Conservation (phyloP, 345 rosid genomes). For the Eucalyptus tenuipes region DNA sequence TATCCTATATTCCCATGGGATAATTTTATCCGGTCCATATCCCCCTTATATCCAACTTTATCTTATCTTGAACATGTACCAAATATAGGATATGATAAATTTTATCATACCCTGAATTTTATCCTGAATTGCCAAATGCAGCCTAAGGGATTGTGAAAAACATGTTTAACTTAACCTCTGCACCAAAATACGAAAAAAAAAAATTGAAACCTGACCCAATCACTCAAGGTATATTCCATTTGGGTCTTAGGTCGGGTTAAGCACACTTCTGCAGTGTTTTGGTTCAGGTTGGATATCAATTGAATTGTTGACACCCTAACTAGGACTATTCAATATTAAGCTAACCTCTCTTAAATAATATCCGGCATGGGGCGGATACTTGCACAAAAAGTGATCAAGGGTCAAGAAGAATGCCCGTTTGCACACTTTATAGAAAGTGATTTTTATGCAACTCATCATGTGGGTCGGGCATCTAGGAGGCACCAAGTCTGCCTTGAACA, state of each 20-base stretch:
- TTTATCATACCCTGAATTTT: accelerated
- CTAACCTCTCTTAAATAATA: neutral
- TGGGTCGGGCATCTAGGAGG: too few relatives aligned
- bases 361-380: accelerated
- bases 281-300: accelerated
- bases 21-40: accelerated
- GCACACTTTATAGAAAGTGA: neutral
- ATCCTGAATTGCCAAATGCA: accelerated
- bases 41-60: accelerated
- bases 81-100: accelerated
- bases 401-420: neutral
- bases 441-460: too few relatives aligned
- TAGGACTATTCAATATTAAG: neutral
- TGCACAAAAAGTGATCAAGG: neutral
- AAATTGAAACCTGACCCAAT: accelerated
- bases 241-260: accelerated
- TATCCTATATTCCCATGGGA: accelerated
- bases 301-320: too few relatives aligned
- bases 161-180: too few relatives aligned
- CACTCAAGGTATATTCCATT: accelerated
- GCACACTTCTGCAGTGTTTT: too few relatives aligned
- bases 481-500: accelerated
- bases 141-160: too few relatives aligned
- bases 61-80: accelerated
- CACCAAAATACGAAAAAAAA: too few relatives aligned